Evolutionary conservation across 768 basidiomycete genomes (phyloP), one percentile per base, ranked within the genome.

Genomic region (Phlebiopsis flavidoalba): DNA sequence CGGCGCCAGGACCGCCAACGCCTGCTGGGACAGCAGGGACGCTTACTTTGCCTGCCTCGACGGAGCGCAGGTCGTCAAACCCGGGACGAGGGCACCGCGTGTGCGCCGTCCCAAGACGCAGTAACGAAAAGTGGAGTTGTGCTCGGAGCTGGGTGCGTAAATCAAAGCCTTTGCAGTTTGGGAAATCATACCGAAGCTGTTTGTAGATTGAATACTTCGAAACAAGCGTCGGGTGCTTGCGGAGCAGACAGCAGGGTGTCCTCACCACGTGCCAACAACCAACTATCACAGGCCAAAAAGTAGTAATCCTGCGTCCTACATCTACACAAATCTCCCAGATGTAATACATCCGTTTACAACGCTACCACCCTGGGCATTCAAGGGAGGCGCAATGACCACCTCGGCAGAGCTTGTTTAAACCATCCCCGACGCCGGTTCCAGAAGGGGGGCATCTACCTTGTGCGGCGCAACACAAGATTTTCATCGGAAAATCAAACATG

Each of bases 181-280:
- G 50, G 19, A 50, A 48, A 5, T 33, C 46, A 57, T 53, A 22
- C 33, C 7, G 15, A 31, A 54, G 33, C 50, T 52, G 5, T 31
- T 26, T 45, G 36, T 65, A 98, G 95, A 88, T 98, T 67, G 91
- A 91, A 26, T 96, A 98, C 72, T 97, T 98, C 69, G n/a, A n/a
- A 96, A 97, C 76, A 90, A 93, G 71, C 85, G 94, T 37, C 81
- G 95, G 57, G 83, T 92, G 37, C 82, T 95, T 55, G 89, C 85
- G 8, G 90, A 89, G 62, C 84, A 86, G 59, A n/a, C 91, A 93
- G 73, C 90, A 87, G 67, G 84, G 85, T 45, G 76, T 87, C 57
- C 79, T 91, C 33, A 82, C 82, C 26, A 5, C 78, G 77, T 60
- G 75, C 74, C 22, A 72, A 73, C 49, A 68, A 54, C 17, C 80